Evolutionary conservation across 805 yeast genomes (phyloP).

Genomic region (Pichia phayaonensis): DNA sequence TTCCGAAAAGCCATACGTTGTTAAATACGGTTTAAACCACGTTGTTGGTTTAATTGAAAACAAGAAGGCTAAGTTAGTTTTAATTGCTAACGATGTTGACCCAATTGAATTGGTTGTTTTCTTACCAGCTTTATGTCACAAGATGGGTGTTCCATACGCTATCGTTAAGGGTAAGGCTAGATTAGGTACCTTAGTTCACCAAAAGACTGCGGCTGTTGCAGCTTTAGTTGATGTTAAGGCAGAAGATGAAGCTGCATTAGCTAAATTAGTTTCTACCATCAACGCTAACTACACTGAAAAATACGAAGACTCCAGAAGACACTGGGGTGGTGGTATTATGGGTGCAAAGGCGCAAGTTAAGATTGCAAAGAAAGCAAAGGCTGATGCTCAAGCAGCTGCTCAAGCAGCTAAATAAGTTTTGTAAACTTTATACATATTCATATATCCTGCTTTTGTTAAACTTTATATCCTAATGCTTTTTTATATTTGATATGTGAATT

Average conservation of each 20-base stretch:
- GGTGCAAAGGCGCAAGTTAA: conserved; percentile 90
- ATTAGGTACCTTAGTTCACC: conserved; percentile 95
- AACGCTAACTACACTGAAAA: conserved; percentile 89
- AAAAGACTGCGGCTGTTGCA: conserved; percentile 95
- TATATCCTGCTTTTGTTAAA: neutral
- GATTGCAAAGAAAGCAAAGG: conserved; percentile 67
- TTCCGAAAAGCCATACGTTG: conserved; percentile 93
- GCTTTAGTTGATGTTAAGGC: conserved; percentile 93
- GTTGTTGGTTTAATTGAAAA: conserved; percentile 94
- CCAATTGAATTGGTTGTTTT: conserved; percentile 96
- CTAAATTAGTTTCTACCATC: conserved; percentile 87
- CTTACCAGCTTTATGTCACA: conserved; percentile 98
- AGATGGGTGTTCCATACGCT: conserved; percentile 99
- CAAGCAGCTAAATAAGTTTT: conserved; percentile 32
- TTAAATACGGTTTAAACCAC: conserved; percentile 98
- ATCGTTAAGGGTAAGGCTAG: conserved; percentile 98
- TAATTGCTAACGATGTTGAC: conserved; percentile 98
- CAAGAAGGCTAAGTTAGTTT: conserved; percentile 96
- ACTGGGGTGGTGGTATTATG: conserved; percentile 99
- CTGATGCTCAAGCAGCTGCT: conserved; percentile 48
- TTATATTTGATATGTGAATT: neutral
- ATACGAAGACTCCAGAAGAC: conserved; percentile 94
- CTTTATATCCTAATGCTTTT: neutral
- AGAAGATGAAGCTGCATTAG: conserved; percentile 92
- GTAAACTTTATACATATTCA: neutral